Conservation (phyloP, 1,284 basidiomycete species). For the Stereum hirsutum region DNA sequence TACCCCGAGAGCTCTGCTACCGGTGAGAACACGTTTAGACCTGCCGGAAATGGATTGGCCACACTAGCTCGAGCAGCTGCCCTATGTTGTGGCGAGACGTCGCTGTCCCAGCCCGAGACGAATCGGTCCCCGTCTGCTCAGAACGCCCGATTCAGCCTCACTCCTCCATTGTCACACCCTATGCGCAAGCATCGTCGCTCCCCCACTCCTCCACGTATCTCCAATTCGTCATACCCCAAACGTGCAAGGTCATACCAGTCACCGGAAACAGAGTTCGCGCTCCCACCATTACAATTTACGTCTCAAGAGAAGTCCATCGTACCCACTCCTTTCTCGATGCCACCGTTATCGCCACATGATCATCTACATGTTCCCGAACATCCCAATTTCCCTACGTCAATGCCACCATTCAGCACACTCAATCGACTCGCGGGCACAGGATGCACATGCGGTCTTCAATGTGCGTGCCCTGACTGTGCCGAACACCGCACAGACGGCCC, state of each 20-base stretch:
- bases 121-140: not conserved
- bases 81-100: slow-evolving; percentile 16
- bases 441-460: slow-evolving; percentile 56
- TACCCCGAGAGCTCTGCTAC: slow-evolving; percentile 9
- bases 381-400: slow-evolving; percentile 34
- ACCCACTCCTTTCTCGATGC: slow-evolving; percentile 7
- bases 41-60: slow-evolving; percentile 26
- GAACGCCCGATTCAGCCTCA: no score
- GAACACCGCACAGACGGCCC: slow-evolving; percentile 43
- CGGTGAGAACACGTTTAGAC: slow-evolving; percentile 8
- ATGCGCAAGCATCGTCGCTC: not conserved
- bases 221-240: not conserved
- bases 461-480: slow-evolving; percentile 56
- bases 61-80: slow-evolving; percentile 39
- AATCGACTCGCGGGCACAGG: slow-evolving; percentile 46
- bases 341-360: slow-evolving; percentile 1
- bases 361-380: slow-evolving; percentile 13
- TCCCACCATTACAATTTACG: slow-evolving; percentile 30
- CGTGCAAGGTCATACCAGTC: not conserved
- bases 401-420: slow-evolving; percentile 49
- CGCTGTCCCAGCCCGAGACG: not conserved
- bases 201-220: not conserved
- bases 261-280: slow-evolving; percentile 16
- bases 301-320: no score
- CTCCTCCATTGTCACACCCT: not conserved